phyloP scores from a whole-genome alignment of 768 basidiomycete genomes.

The Mycena leptocephala region DNA sequence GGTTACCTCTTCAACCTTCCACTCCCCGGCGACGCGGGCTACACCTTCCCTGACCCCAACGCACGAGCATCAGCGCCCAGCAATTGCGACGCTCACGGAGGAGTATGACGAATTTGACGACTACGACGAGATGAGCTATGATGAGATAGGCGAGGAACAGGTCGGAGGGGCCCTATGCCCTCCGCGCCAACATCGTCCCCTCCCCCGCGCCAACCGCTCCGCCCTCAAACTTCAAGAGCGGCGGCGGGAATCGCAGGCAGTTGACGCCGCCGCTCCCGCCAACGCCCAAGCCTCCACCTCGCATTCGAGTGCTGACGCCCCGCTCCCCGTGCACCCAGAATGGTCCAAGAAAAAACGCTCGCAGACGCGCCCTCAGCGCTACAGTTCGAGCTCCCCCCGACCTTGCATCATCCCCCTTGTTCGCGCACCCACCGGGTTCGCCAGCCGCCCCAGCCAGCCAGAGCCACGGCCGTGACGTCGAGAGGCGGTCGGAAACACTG shows the following conservation, averaged over 20 bases:
- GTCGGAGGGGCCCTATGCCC: background rate
- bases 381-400: too few relatives aligned
- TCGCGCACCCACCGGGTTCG: too few relatives aligned
- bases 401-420: too few relatives aligned
- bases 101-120: background rate
- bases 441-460: too few relatives aligned
- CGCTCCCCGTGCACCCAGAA: too few relatives aligned
- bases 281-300: too few relatives aligned
- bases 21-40: background rate
- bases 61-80: background rate
- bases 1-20: background rate
- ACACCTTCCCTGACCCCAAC: background rate
- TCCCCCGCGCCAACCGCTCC: background rate
- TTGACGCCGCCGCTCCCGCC: background rate
- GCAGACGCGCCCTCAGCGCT: too few relatives aligned
- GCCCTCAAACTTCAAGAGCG: background rate
- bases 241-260: background rate
- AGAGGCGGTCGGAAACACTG: too few relatives aligned
- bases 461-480: too few relatives aligned
- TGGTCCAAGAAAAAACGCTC: too few relatives aligned
- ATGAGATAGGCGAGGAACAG: background rate
- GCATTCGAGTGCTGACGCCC: too few relatives aligned
- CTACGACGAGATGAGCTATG: background rate
- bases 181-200: background rate
- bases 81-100: background rate